Evolutionary conservation across 176 grass and related monocot genomes (phyloP).

Genomic region (Alloteropsis semialata): DNA sequence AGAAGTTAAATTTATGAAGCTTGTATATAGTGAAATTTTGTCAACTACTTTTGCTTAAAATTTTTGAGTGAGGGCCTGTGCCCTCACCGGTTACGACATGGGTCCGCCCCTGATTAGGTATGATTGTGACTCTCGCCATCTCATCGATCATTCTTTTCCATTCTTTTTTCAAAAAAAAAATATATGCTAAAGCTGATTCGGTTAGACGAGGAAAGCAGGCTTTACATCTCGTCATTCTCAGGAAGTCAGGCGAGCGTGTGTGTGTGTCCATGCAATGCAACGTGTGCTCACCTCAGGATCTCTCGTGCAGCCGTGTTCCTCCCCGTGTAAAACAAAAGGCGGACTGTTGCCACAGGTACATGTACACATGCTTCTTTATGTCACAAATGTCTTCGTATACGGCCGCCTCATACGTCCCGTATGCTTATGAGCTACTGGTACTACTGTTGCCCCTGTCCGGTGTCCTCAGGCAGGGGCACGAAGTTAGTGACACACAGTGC

Average conservation of each 20-base stretch:
- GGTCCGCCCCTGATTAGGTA: no score
- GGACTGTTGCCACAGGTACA: neutral
- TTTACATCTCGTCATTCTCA: neutral
- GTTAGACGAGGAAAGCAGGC: neutral
- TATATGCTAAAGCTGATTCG: neutral
- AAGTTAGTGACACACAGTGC: slow-evolving; percentile 6
- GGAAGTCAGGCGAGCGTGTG: neutral
- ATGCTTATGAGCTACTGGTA: slow-evolving; percentile 22
- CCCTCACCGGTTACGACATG: no score
- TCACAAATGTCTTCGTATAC: neutral
- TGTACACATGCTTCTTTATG: slow-evolving; percentile 22
- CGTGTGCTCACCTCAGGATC: neutral
- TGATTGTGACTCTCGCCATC: neutral
- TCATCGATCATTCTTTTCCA: neutral
- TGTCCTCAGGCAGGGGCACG: neutral
- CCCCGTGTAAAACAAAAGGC: slow-evolving; percentile 18
- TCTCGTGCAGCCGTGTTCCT: neutral
- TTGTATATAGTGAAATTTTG: no score
- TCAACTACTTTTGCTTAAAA: no score
- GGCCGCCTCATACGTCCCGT: neutral
- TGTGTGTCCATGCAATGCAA: neutral
- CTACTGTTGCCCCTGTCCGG: slow-evolving; percentile 4
- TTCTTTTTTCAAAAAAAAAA: neutral
- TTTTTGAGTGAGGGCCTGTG: no score
- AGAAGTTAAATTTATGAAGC: no score